Evolutionary conservation across 306 rosid species (phyloP).

Genomic region (Lathyrus aphaca): DNA sequence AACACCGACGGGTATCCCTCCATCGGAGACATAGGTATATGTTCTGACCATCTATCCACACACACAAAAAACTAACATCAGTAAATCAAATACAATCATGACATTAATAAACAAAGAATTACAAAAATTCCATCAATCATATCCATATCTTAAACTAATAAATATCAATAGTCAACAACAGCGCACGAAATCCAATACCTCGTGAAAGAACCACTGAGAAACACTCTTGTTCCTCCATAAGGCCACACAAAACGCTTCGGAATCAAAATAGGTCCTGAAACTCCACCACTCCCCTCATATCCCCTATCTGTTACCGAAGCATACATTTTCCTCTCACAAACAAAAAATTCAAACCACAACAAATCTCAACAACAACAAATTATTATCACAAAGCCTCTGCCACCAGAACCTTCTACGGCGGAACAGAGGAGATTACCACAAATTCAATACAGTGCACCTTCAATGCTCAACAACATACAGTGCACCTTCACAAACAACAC

Average conservation of each 20-base stretch:
- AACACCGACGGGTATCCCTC: slow-evolving; percentile 77
- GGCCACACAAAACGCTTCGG: slow-evolving; percentile 76
- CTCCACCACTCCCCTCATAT: slow-evolving; percentile 52
- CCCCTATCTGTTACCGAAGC: slow-evolving; percentile 56
- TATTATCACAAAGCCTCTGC: slow-evolving; percentile 35
- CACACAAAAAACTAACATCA: slow-evolving; percentile 29
- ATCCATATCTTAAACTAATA: neutral
- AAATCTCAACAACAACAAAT: slow-evolving; percentile 22
- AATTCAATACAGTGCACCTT: too few species aligned
- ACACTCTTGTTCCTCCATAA: slow-evolving; percentile 78
- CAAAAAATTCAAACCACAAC: slow-evolving; percentile 27
- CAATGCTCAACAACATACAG: slow-evolving; percentile 62
- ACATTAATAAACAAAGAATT: neutral
- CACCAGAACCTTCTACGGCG: slow-evolving; percentile 62
- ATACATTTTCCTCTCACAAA: slow-evolving; percentile 53
- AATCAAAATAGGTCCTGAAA: slow-evolving; percentile 55
- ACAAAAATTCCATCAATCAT: neutral
- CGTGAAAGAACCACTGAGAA: slow-evolving; percentile 70
- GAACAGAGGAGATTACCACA: slow-evolving; percentile 62
- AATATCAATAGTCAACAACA: neutral
- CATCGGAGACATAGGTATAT: slow-evolving; percentile 70
- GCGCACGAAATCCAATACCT: slow-evolving; percentile 45
- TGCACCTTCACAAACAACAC: slow-evolving; percentile 41
- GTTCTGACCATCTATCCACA: slow-evolving; percentile 67
- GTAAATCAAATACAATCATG: slow-evolving; percentile 23